These are phyloP conservation scores for Rhodotorula sp. DNA, from an alignment of 1,284 basidiomycete species.

Conservation along the genomic window DNA sequence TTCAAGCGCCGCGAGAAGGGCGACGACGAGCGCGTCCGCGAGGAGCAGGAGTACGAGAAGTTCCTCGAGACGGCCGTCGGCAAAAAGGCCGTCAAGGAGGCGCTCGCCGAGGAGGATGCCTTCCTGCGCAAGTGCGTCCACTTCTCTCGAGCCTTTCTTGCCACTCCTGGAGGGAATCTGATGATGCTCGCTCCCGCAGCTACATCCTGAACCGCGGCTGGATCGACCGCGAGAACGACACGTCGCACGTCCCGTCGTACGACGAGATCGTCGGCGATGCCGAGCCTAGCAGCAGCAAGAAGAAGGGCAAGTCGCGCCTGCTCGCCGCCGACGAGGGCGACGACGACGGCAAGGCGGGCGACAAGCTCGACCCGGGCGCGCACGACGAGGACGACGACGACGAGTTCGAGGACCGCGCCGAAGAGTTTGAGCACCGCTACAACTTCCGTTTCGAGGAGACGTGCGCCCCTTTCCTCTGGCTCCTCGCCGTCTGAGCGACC, in stretches of 20 bases:
- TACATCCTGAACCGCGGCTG: slow-evolving; percentile 94
- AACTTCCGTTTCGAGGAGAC: slow-evolving; percentile 94
- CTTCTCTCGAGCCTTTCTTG: not conserved
- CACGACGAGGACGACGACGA: slow-evolving; percentile 36
- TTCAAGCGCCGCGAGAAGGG: slow-evolving; percentile 73
- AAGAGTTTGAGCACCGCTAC: slow-evolving; percentile 78
- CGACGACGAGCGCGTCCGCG: slow-evolving; percentile 69
- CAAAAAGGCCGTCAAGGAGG: slow-evolving; percentile 37
- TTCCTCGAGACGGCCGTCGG: slow-evolving; percentile 40
- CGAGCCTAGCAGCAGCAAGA: slow-evolving; percentile 18
- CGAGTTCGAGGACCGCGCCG: slow-evolving; percentile 69
- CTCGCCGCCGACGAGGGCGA: slow-evolving; percentile 8
- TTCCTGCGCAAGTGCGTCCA: slow-evolving; percentile 82
- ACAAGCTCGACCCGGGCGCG: slow-evolving; percentile 24
- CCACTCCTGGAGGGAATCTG: not conserved
- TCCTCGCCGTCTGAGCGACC: not conserved
- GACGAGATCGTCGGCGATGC: slow-evolving; percentile 65
- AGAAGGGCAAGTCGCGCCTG: slow-evolving; percentile 29
- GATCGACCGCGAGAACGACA: slow-evolving; percentile 70
- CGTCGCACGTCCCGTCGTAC: slow-evolving; percentile 72
- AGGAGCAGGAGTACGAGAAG: slow-evolving; percentile 63
- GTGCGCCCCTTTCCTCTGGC: slow-evolving; percentile 55
- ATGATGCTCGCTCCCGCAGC: slow-evolving; percentile 54
- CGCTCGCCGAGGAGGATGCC: slow-evolving; percentile 56
- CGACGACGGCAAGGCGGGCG: slow-evolving; percentile 12